Evolutionary conservation across 352 stramenopile genomes (phyloP).

Genomic region (Globisporangium nagaii): DNA sequence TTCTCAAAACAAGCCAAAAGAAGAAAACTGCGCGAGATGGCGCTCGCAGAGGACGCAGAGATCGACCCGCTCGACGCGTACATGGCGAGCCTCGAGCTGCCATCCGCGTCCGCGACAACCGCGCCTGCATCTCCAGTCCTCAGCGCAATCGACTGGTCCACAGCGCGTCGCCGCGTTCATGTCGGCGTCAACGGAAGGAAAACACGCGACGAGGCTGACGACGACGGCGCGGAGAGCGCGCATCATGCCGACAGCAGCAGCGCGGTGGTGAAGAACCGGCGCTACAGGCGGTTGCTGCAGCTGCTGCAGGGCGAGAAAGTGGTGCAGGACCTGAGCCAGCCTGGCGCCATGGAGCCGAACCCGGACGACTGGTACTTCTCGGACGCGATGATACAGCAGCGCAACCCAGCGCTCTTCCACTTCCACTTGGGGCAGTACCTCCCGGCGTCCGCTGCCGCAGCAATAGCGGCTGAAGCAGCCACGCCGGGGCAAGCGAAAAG

Average conservation of each 20-base stretch:
- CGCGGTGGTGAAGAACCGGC: slow-evolving; percentile 58
- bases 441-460: not conserved
- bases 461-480: not conserved
- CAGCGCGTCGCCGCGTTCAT: not conserved
- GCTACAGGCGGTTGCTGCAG: slow-evolving; percentile 66
- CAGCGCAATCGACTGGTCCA: slow-evolving; percentile 5
- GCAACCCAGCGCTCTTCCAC: slow-evolving; percentile 76
- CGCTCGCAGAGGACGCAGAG: slow-evolving; percentile 18
- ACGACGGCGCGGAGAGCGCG: not conserved
- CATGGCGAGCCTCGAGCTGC: slow-evolving; percentile 61
- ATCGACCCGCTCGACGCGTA: slow-evolving; percentile 76
- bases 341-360: slow-evolving; percentile 3
- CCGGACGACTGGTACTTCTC: slow-evolving; percentile 65
- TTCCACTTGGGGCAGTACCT: slow-evolving; percentile 78
- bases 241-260: not conserved
- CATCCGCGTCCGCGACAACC: slow-evolving; percentile 1
- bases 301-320: slow-evolving; percentile 24
- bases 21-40: slow-evolving; percentile 3
- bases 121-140: not conserved
- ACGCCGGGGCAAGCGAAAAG: not conserved
- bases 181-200: not conserved
- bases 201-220: not conserved
- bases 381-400: slow-evolving; percentile 76
- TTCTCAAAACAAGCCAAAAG: too few species aligned
- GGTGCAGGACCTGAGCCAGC: slow-evolving; percentile 6